phyloP scores from a whole-genome alignment of 306 rosid genomes.

The Gynostemma pentaphyllum region DNA sequence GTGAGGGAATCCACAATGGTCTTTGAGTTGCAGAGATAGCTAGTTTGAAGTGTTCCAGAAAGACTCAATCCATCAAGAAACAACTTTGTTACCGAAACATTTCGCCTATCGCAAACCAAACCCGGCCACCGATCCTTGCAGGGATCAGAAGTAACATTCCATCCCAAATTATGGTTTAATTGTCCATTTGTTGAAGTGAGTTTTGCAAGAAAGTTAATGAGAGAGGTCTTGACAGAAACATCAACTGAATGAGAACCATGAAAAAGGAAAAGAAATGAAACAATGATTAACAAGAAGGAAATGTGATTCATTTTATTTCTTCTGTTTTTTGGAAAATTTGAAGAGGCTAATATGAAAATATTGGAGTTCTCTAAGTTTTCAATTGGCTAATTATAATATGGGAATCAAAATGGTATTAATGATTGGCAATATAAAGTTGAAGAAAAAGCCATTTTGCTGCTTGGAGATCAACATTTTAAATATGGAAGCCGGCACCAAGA shows the following conservation, averaged over 20 bases:
- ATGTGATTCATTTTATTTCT: constrained; percentile 28
- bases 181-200: constrained; percentile 22
- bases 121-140: constrained; percentile 48
- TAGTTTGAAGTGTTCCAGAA: constrained; percentile 36
- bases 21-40: constrained; percentile 33
- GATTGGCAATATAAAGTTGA: not conserved
- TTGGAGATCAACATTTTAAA: not conserved
- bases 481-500: constrained; percentile 8
- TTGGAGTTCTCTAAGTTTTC: constrained; percentile 23
- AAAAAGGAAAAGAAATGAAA: constrained; percentile 25
- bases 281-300: constrained; percentile 22
- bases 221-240: constrained; percentile 34
- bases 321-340: not conserved
- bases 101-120: constrained; percentile 32
- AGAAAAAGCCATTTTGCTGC: not conserved
- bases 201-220: constrained; percentile 37
- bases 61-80: constrained; percentile 27
- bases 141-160: constrained; percentile 56
- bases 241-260: constrained; percentile 29
- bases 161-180: constrained; percentile 18
- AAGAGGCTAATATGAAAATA: constrained; percentile 3
- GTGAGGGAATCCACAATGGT: constrained; percentile 42
- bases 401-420: constrained; percentile 4
- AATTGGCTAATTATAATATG: constrained; percentile 25
- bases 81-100: constrained; percentile 21